Conservation (phyloP, 108 stramenopile species). For the Fragilaria crotonensis region DNA sequence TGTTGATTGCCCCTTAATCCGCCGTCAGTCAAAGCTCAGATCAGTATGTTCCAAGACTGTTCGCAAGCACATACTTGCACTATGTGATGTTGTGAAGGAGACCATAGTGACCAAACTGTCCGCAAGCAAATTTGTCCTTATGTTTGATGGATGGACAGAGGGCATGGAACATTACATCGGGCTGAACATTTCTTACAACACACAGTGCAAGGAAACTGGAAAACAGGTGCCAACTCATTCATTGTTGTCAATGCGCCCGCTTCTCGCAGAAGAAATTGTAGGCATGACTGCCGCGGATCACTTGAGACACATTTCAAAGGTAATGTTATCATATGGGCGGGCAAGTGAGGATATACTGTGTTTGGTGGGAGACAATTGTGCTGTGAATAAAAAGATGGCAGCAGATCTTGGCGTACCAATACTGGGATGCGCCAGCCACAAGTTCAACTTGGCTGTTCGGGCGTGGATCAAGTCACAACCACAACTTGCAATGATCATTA, state of each 20-base stretch:
- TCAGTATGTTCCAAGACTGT: not conserved
- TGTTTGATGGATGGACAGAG: not conserved
- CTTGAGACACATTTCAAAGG: not conserved
- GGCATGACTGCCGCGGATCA: not conserved
- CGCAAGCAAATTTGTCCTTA: not conserved
- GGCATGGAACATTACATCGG: not conserved
- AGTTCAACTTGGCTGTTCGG: not conserved
- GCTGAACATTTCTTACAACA: not conserved
- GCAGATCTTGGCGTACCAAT: not conserved
- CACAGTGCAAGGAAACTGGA: not conserved
- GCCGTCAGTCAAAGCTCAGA: not conserved
- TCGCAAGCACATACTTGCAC: not conserved
- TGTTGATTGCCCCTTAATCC: not conserved
- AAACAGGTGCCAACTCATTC: not conserved
- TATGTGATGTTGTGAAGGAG: not conserved
- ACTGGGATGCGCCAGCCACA: not conserved
- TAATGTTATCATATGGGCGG: not conserved
- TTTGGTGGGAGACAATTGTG: not conserved
- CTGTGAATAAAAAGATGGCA: not conserved
- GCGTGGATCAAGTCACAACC: not conserved
- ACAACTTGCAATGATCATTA: not conserved
- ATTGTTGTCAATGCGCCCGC: not conserved
- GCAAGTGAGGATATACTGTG: not conserved
- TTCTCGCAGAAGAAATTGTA: not conserved
- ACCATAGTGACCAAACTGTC: not conserved